Evolutionary conservation across 305 asterid genomes (phyloP).

Genomic region (Withania somnifera): DNA sequence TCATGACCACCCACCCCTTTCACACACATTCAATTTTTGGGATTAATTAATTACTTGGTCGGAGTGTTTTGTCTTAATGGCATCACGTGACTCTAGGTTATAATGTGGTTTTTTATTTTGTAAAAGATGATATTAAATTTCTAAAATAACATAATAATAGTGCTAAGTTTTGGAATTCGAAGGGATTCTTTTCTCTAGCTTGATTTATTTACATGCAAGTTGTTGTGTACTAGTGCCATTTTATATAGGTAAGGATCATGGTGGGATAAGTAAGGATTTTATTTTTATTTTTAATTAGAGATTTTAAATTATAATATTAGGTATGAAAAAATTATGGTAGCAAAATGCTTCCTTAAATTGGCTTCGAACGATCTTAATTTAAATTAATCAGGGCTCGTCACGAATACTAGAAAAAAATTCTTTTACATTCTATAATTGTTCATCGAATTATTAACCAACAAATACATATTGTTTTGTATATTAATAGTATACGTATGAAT

Average conservation of each 20-base stretch:
- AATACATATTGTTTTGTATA: too few relatives aligned
- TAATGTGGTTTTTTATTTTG: constrained; percentile 27
- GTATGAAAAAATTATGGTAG: neutral
- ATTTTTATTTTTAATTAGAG: neutral
- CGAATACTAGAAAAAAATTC: too few relatives aligned
- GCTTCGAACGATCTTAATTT: neutral
- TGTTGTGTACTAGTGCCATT: neutral
- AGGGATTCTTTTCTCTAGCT: neutral
- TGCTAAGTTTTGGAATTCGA: neutral
- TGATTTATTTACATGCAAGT: neutral
- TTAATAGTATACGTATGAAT: too few relatives aligned
- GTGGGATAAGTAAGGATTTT: neutral
- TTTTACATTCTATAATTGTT: too few relatives aligned
- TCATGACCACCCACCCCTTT: neutral
- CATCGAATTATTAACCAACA: too few relatives aligned
- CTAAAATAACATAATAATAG: constrained; percentile 12
- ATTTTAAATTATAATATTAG: neutral
- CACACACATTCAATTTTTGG: constrained; percentile 26
- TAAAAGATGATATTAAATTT: constrained; percentile 25
- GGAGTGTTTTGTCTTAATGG: constrained; percentile 95
- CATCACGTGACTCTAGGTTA: constrained; percentile 92
- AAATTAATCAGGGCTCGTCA: too few relatives aligned
- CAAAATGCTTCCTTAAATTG: neutral
- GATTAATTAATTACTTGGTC: constrained; percentile 67
- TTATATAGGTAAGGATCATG: neutral